Evolutionary conservation across 371 early-diverging fungal genomes (phyloP).

Genomic region (Basidiobolus meristosporus): DNA sequence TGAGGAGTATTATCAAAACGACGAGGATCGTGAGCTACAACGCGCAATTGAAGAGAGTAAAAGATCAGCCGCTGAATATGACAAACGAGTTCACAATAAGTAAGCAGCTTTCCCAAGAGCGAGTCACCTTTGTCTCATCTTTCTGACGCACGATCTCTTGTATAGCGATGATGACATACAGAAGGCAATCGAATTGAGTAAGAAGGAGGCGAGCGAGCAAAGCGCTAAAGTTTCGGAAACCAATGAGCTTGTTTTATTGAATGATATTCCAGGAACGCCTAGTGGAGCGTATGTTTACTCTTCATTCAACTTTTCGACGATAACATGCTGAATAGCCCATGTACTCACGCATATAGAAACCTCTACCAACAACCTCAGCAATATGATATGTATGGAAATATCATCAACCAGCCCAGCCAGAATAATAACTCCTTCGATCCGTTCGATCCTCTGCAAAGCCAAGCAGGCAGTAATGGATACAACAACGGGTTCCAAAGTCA

Average conservation of each 20-base stretch:
- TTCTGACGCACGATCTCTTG: constrained; percentile 2
- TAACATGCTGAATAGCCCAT: constrained; percentile 1
- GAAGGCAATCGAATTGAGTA: constrained; percentile 35
- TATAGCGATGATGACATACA: constrained; percentile 25
- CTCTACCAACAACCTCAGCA: not conserved
- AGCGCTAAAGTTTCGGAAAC: constrained; percentile 9
- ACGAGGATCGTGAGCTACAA: constrained; percentile 65
- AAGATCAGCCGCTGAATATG: constrained; percentile 37
- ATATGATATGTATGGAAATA: constrained; percentile 3
- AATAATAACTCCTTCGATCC: not conserved
- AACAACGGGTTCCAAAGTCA: not conserved
- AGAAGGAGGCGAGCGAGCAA: constrained; percentile 23
- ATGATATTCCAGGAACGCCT: constrained; percentile 2
- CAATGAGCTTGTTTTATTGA: constrained; percentile 3
- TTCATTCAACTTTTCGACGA: not conserved
- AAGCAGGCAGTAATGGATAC: not conserved
- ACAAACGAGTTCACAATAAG: constrained; percentile 14
- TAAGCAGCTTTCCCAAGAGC: constrained; percentile 11
- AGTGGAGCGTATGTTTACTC: not conserved
- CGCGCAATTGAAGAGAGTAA: constrained; percentile 73
- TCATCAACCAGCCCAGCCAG: not conserved
- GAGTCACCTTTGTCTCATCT: not conserved
- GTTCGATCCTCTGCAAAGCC: constrained; percentile 1
- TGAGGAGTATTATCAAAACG: constrained; percentile 16
- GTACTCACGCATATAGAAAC: not conserved